Evolutionary conservation across 2,329 filamentous ascomycete genomes (phyloP).

Genomic region (Chalaropsis ovoidea): DNA sequence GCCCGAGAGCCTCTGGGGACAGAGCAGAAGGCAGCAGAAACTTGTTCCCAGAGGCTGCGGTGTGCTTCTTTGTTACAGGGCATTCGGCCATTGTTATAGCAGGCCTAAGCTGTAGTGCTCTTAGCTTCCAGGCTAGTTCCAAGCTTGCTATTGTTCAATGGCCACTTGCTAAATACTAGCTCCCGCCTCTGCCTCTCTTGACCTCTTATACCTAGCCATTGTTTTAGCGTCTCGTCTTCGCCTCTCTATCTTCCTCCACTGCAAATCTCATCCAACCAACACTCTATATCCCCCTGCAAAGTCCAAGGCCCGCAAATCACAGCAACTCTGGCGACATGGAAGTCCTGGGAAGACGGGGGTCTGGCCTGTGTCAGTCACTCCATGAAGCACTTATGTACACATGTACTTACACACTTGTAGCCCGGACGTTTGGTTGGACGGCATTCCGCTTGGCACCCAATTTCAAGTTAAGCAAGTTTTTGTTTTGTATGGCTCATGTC

Average conservation of each 20-base stretch:
- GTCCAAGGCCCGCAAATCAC: background rate
- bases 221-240: background rate
- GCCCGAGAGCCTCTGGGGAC: too few relatives aligned
- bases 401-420: background rate
- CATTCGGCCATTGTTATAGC: too few relatives aligned
- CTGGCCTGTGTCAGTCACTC: background rate
- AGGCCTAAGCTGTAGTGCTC: too few relatives aligned
- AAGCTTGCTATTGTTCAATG: background rate
- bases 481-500: background rate
- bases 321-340: background rate
- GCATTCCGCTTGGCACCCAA: background rate
- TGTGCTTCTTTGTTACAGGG: too few relatives aligned
- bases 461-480: conserved; percentile 11
- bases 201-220: background rate
- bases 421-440: background rate
- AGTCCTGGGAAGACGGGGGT: background rate
- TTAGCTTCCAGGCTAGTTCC: background rate
- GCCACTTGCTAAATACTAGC: background rate
- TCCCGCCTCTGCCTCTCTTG: background rate
- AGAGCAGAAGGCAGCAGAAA: too few relatives aligned
- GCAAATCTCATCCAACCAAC: background rate
- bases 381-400: too few relatives aligned
- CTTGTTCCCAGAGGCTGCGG: too few relatives aligned
- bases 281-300: background rate
- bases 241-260: background rate